Evolutionary conservation across 148 eudicot genomes (phyloP).

Genomic region (Rhododendron henanense): DNA sequence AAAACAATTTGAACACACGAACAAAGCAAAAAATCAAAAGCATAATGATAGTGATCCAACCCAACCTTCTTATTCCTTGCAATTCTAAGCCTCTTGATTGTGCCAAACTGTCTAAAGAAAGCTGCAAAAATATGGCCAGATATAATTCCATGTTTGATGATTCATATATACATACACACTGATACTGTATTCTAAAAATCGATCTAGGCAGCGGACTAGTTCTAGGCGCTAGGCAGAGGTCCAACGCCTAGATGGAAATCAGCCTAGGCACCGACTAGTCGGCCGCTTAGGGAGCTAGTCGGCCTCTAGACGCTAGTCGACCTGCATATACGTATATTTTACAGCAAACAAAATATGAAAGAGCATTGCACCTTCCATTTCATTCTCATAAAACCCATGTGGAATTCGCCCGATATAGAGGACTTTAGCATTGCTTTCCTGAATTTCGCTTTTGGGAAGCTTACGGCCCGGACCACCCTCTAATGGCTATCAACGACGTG

Average conservation of each 20-base stretch:
- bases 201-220: background rate
- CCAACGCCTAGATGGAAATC: background rate
- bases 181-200: background rate
- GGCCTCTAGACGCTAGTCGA: background rate
- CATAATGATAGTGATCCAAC: background rate
- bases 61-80: constrained; percentile 71
- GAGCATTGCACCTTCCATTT: constrained; percentile 62
- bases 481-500: constrained; percentile 44
- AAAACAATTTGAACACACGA: background rate
- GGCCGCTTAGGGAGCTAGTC: too few relatives aligned
- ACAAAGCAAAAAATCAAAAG: background rate
- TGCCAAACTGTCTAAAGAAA: constrained; percentile 83
- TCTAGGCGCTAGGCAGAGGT: background rate
- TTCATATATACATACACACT: background rate
- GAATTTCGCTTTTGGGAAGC: constrained; percentile 25
- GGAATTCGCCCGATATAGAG: constrained; percentile 86
- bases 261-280: background rate
- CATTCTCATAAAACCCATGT: constrained; percentile 89
- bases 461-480: constrained; percentile 74
- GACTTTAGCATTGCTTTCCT: constrained; percentile 55
- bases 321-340: background rate
- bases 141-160: background rate
- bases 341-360: background rate
- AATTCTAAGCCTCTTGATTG: constrained; percentile 59
- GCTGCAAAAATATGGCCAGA: constrained; percentile 27